Evolutionary conservation across 2,329 filamentous ascomycete species (phyloP).

Genomic region (Chaetomium strumarium): DNA sequence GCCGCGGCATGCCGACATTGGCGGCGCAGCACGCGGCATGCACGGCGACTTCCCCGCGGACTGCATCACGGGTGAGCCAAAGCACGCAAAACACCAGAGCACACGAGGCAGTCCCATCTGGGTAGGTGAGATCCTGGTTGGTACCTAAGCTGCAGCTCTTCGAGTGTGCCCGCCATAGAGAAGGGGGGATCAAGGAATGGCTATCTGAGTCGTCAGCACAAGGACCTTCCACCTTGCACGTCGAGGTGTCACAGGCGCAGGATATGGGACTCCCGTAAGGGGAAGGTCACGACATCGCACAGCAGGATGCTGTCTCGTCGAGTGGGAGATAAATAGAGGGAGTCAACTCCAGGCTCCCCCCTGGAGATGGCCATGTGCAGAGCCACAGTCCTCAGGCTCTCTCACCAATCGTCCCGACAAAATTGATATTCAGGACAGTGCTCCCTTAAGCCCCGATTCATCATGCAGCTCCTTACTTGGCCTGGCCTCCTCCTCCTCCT

Average conservation of each 20-base stretch:
- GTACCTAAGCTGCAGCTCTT: not conserved
- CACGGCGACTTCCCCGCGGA: not conserved
- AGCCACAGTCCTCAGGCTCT: not conserved
- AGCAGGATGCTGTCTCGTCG: not conserved
- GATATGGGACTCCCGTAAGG: slow-evolving; percentile 7
- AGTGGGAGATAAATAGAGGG: slow-evolving; percentile 18
- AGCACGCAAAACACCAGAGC: slow-evolving; percentile 14
- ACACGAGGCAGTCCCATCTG: slow-evolving; percentile 12
- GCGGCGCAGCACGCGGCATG: not conserved
- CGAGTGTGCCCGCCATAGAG: slow-evolving; percentile 6
- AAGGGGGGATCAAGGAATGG: not conserved
- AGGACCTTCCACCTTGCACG: slow-evolving; percentile 16
- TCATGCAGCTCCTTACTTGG: slow-evolving; percentile 25
- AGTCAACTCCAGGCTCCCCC: not conserved
- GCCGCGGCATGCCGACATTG: not conserved
- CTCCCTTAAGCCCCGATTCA: not conserved
- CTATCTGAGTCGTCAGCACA: not conserved
- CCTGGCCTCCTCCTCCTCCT: slow-evolving; percentile 31
- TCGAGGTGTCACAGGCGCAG: slow-evolving; percentile 2
- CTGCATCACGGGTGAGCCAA: slow-evolving; percentile 14
- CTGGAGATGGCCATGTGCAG: not conserved
- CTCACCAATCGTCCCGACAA: not conserved
- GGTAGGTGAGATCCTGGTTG: slow-evolving; percentile 11
- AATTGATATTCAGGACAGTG: not conserved
- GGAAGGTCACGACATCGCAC: slow-evolving; percentile 16